Percentiles rank a stretch among this genome's conserved stretches.
phyloP scores from a whole-genome alignment of 495 filamentous ascomycete genomes.

The Talaromyces nanjingensis region DNA sequence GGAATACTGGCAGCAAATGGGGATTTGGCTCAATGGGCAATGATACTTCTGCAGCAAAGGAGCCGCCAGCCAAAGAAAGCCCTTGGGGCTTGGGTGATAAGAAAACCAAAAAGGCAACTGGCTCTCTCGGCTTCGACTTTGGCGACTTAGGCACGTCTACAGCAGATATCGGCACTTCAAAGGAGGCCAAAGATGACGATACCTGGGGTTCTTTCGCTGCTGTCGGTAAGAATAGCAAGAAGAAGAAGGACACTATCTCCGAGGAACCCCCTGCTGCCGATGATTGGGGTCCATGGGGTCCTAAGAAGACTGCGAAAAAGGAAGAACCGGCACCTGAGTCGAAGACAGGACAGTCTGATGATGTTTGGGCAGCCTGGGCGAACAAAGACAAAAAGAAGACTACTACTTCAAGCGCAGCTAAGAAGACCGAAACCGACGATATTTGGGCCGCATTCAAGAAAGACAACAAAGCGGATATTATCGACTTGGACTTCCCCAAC shows the following conservation, averaged over 20 bases:
- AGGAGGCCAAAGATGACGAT: conserved; percentile 16
- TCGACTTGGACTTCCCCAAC: not conserved
- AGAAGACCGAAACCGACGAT: conserved; percentile 12
- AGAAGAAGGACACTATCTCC: conserved; percentile 20
- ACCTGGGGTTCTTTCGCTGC: conserved; percentile 13
- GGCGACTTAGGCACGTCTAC: conserved; percentile 30
- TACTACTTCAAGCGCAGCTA: not conserved
- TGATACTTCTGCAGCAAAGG: conserved; percentile 24
- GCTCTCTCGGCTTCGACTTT: conserved; percentile 36
- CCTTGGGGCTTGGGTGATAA: conserved; percentile 32
- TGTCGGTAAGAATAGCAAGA: conserved; percentile 22
- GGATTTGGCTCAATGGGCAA: conserved; percentile 24
- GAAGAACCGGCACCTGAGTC: conserved; percentile 1
- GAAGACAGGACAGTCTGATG: conserved; percentile 4
- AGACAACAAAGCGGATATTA: conserved; percentile 10
- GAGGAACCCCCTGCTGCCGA: conserved; percentile 10
- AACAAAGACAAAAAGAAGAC: conserved; percentile 10
- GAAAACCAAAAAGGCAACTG: conserved; percentile 27
- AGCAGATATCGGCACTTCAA: conserved; percentile 9
- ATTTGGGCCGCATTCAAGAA: conserved; percentile 13
- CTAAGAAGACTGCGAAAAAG: conserved; percentile 3
- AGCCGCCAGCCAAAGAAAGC: conserved; percentile 23
- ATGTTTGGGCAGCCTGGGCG: conserved; percentile 10
- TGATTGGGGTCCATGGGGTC: conserved; percentile 10
- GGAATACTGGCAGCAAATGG: conserved; percentile 32